Conservation (phyloP, 306 rosid species). For the Glycine soja region DNA sequence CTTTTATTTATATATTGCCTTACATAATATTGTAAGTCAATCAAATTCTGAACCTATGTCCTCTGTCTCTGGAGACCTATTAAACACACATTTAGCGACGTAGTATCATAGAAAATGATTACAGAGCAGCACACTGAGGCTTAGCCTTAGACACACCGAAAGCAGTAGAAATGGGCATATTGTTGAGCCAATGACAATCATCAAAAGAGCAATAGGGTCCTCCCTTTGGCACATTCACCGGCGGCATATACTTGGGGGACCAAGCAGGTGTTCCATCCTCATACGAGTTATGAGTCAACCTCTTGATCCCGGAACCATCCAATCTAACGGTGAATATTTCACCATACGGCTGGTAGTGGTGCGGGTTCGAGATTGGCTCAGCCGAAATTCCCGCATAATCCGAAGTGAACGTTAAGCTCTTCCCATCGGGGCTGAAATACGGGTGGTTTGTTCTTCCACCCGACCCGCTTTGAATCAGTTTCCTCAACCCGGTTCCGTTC, state of each 20-base stretch:
- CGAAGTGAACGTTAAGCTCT: constrained; percentile 66
- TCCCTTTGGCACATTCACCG: constrained; percentile 50
- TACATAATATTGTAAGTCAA: too few relatives aligned
- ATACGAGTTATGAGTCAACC: constrained; percentile 78
- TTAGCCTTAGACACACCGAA: background rate
- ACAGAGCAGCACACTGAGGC: too few relatives aligned
- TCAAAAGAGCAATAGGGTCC: constrained; percentile 66
- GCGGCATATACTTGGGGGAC: constrained; percentile 60
- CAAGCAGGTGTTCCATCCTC: constrained; percentile 91
- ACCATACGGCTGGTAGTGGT: constrained; percentile 83
- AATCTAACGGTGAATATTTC: constrained; percentile 71
- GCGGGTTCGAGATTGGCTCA: constrained; percentile 91
- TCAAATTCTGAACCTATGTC: too few relatives aligned
- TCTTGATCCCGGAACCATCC: constrained; percentile 73
- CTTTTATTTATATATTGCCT: too few relatives aligned
- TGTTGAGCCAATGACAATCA: constrained; percentile 77
- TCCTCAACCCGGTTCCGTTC: constrained; percentile 77
- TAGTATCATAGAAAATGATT: too few relatives aligned
- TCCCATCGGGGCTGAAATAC: constrained; percentile 75
- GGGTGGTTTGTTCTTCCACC: constrained; percentile 83
- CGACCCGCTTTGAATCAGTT: constrained; percentile 68
- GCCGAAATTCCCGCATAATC: constrained; percentile 82
- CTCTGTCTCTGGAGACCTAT: too few relatives aligned
- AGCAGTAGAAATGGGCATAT: constrained; percentile 39
- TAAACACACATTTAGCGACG: too few relatives aligned